Evolutionary conservation across 2,329 filamentous ascomycete species (phyloP), one percentile per base, ranked within the genome.

Genomic region (Conoideocrella luteorostrata): DNA sequence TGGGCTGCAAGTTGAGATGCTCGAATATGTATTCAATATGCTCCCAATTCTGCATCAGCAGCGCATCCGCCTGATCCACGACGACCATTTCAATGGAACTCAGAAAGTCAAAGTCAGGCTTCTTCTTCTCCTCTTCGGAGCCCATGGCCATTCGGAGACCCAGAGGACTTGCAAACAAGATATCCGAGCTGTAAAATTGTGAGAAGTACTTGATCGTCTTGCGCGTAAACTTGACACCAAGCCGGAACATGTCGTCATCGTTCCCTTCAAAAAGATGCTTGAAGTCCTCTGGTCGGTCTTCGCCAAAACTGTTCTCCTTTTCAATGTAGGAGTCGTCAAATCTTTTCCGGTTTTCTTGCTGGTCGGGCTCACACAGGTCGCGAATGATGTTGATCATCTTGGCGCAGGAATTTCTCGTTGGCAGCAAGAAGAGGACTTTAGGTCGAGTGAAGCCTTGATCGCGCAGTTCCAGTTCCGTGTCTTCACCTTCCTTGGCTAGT

Each of bases 31-130:
- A 87, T 62, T 94, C 87, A 48, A 96, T 79, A 60, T 98, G 91
- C 57, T 96, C 89, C 90, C 91, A 97, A 62, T 95, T 97, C 63
- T 98, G 93, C 89, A 96, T 96, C 7, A 95, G 78, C 33, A 96
- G 77, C 0, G 89, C 89, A 63, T 97, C 90, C 11, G 88, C 85
- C 65, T 97, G 90, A 62, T 98, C 93, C 48, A 95, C 75, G 37
- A 97, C 74, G 24, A 93, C 82, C 41, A 98, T 66, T 65, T 98
- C 93, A 55, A 98, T 87, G 1, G 91, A 97, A 45, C 86, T 91
- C 12, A 98, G 74, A 60, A 95, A 98, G 64, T 98, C 93, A 54
- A 80, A 82, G 61, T 97, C 91, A 28, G 77, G 75, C 58, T 71
- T 70, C 56, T 72, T 72, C 53, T 74, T 70, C 13, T 70, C 74